phyloP scores from a whole-genome alignment of 176 grass and related monocot species.

The Triticum aestivum region IWGSC_CS_RefSeq_v2.1 NC_057805.1:293712409-293712908 shows the following conservation, averaged over 20 bases:
- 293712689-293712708: background rate
- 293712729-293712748: background rate
- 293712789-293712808: background rate
- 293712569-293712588: no score
- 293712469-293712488: background rate
- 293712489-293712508: background rate
- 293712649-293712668: no score
- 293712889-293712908: background rate
- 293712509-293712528: background rate
- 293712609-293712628: no score
- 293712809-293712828: conserved; percentile 11
- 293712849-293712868: background rate
- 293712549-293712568: no score
- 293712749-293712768: background rate
- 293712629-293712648: no score
- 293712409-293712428: conserved; percentile 97
- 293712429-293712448: conserved; percentile 56
- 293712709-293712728: background rate
- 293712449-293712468: background rate
- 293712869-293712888: background rate
- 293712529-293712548: no score
- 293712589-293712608: no score
- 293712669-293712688: background rate
- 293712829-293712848: conserved; percentile 2
- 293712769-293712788: background rate